phyloP scores from a whole-genome alignment of 176 grass and related monocot genomes.

The maize (Zea mays) region DNA sequence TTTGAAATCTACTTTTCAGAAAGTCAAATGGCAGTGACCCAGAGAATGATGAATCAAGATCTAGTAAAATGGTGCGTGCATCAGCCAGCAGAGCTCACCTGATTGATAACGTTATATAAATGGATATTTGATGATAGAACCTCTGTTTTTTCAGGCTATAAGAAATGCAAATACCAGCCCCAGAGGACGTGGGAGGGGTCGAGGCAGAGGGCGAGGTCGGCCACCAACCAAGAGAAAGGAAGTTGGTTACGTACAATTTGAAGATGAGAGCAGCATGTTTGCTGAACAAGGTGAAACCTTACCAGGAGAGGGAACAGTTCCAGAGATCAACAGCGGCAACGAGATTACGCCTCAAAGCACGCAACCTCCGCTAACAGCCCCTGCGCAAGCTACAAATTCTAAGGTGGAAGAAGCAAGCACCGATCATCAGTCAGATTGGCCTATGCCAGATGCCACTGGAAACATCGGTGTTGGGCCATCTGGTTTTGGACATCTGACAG shows the following conservation, averaged over 20 bases:
- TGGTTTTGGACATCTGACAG: slow-evolving; percentile 68
- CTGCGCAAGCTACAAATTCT: slow-evolving; percentile 17
- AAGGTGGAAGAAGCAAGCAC: slow-evolving; percentile 40
- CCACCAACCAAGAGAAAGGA: slow-evolving; percentile 79
- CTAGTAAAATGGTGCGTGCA: slow-evolving; percentile 41
- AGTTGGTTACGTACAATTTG: slow-evolving; percentile 66
- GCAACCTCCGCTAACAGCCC: slow-evolving; percentile 27
- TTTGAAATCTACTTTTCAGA: slow-evolving; percentile 35
- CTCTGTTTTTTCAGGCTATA: slow-evolving; percentile 51
- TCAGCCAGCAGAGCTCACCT: background rate
- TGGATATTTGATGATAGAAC: slow-evolving; percentile 9
- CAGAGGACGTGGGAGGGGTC: slow-evolving; percentile 78
- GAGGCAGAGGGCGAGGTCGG: slow-evolving; percentile 72
- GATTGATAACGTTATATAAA: background rate
- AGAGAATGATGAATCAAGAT: slow-evolving; percentile 55
- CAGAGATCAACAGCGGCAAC: slow-evolving; percentile 43
- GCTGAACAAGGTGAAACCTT: slow-evolving; percentile 61
- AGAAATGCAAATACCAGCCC: slow-evolving; percentile 63
- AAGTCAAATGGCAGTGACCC: slow-evolving; percentile 53
- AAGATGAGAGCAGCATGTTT: slow-evolving; percentile 83
- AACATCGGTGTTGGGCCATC: slow-evolving; percentile 69
- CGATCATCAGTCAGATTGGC: slow-evolving; percentile 56
- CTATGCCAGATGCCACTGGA: slow-evolving; percentile 56
- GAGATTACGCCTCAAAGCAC: slow-evolving; percentile 43
- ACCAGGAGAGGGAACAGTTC: slow-evolving; percentile 52